phyloP scores from a whole-genome alignment of 176 grass and related monocot species.

The Oryza rufipogon region DNA sequence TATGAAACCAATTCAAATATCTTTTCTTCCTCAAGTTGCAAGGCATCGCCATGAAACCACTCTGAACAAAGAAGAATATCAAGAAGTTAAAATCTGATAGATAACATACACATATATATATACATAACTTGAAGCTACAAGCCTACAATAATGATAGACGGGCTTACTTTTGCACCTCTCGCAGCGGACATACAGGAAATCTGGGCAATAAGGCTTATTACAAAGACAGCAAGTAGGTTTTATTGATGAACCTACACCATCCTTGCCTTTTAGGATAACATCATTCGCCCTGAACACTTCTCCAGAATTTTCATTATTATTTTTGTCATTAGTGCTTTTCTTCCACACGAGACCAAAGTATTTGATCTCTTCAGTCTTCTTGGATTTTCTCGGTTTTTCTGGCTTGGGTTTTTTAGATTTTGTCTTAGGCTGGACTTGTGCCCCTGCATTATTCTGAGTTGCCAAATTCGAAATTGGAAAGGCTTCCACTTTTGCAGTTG shows the following conservation, averaged over 20 bases:
- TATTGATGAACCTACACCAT: constrained; percentile 44
- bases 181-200: constrained; percentile 79
- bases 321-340: constrained; percentile 52
- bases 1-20: constrained; percentile 72
- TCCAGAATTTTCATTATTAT: constrained; percentile 49
- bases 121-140: constrained; percentile 23
- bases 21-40: constrained; percentile 77
- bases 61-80: constrained; percentile 52
- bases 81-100: constrained; percentile 27
- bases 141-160: constrained; percentile 18
- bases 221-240: constrained; percentile 83
- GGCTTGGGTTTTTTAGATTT: constrained; percentile 47
- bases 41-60: constrained; percentile 95
- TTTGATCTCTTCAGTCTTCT: constrained; percentile 55
- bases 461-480: constrained; percentile 24
- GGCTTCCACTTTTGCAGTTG: not conserved
- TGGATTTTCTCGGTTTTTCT: constrained; percentile 53
- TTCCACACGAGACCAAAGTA: constrained; percentile 92
- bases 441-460: constrained; percentile 28
- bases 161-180: constrained; percentile 82
- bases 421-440: constrained; percentile 43
- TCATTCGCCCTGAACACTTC: constrained; percentile 69
- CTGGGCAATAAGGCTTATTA: constrained; percentile 61
- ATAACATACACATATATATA: constrained; percentile 16
- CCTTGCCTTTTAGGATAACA: constrained; percentile 78